Evolutionary conservation across 257 asterid genomes (phyloP).

Genomic region (Paulownia fortunei): DNA sequence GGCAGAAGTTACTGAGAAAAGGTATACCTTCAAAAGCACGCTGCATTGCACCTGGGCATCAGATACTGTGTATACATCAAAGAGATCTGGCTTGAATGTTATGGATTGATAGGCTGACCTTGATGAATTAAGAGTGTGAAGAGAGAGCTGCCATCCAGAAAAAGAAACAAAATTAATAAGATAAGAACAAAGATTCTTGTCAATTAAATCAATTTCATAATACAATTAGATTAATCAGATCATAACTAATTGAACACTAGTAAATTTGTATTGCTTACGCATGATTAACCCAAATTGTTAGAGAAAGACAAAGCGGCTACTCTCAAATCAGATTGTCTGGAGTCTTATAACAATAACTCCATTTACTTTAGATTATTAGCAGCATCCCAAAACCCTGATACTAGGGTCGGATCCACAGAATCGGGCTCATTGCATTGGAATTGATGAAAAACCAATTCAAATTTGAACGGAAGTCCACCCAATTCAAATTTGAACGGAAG

Average conservation of each 20-base stretch:
- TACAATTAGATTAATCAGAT: background rate
- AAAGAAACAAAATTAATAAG: conserved; percentile 1
- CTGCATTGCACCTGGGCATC: conserved; percentile 71
- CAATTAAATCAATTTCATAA: background rate
- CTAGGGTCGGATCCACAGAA: background rate
- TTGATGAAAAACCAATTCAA: conserved; percentile 8
- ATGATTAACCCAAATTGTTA: background rate
- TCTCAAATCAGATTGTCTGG: background rate
- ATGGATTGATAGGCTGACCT: conserved; percentile 89
- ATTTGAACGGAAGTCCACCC: background rate
- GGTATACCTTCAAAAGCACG: conserved; percentile 80
- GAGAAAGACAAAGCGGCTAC: background rate
- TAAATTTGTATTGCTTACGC: background rate
- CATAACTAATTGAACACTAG: background rate
- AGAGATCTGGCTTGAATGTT: conserved; percentile 78
- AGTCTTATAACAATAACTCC: background rate
- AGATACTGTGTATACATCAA: conserved; percentile 68
- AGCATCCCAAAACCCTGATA: conserved; percentile 4
- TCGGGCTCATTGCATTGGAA: background rate
- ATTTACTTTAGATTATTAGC: background rate
- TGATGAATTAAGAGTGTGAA: conserved; percentile 81
- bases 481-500: background rate
- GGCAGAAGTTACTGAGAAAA: background rate
- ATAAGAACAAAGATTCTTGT: background rate
- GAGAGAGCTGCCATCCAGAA: conserved; percentile 63